A percentile compares a stretch with the other conserved stretches of the same genome.
phyloP scores from a whole-genome alignment of 2,329 filamentous ascomycete species.

The Aspergillus sp. region DNA sequence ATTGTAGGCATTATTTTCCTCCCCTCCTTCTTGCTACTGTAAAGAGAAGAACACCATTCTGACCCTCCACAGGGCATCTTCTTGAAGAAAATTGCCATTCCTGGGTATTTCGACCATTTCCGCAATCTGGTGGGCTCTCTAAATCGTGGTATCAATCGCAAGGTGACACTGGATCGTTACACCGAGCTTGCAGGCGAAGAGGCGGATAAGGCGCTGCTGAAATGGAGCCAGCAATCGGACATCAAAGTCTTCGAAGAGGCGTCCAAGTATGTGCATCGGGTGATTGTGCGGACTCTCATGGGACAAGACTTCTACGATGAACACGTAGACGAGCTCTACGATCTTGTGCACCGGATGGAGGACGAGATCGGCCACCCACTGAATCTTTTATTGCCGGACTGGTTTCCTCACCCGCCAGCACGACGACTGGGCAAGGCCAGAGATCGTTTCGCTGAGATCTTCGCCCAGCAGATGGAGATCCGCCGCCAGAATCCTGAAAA shows the following conservation, averaged over 20 bases:
- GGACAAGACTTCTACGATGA: constrained; percentile 8
- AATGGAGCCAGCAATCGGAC: neutral
- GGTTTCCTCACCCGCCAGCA: neutral
- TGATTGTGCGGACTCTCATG: constrained; percentile 9
- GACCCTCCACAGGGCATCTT: neutral
- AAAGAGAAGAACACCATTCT: neutral
- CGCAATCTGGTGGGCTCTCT: neutral
- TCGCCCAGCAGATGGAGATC: neutral
- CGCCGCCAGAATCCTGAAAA: neutral
- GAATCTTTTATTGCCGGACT: neutral
- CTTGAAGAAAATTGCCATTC: constrained; percentile 3
- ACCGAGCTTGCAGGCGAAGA: neutral
- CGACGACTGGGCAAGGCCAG: neutral
- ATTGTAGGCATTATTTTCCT: neutral
- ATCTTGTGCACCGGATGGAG: constrained; percentile 5
- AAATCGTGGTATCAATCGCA: neutral
- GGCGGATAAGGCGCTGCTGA: neutral
- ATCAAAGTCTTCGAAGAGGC: constrained; percentile 4
- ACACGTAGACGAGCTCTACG: constrained; percentile 3
- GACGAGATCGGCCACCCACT: neutral
- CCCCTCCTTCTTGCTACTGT: neutral
- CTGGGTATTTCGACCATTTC: constrained; percentile 5
- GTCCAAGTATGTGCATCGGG: constrained; percentile 2
- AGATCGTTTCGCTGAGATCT: neutral
- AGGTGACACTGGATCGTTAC: neutral